Conservation (phyloP, 2,329 filamentous ascomycete genomes). For the Myriosclerotinia curreyana region DNA sequence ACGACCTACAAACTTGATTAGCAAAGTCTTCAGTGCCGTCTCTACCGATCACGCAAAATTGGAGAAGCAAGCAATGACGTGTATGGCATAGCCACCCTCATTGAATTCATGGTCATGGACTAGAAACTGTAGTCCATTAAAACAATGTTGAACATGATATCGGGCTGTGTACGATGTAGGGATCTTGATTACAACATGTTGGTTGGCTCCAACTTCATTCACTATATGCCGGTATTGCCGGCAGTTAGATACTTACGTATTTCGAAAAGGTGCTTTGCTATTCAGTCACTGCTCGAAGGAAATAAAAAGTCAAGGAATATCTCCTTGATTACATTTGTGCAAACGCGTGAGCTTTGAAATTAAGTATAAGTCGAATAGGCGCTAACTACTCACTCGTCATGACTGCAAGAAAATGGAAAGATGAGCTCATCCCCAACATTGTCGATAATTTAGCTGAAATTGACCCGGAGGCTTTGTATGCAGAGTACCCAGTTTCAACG, state of each 20-base stretch:
- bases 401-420: not conserved
- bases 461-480: slow-evolving; percentile 5
- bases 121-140: no score
- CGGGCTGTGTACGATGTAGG: no score
- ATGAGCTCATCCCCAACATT: not conserved
- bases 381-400: not conserved
- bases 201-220: not conserved
- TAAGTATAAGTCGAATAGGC: not conserved
- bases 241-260: not conserved
- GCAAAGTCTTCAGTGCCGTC: no score
- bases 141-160: no score
- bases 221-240: not conserved
- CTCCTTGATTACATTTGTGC: not conserved
- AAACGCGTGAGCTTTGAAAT: not conserved
- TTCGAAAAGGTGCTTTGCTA: not conserved
- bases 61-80: no score
- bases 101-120: no score
- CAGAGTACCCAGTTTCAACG: slow-evolving; percentile 11
- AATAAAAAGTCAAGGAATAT: not conserved
- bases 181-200: not conserved
- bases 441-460: not conserved
- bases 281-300: not conserved
- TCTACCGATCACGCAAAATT: no score
- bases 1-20: no score
- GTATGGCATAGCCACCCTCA: no score